These are phyloP conservation scores for Monilinia polystroma DNA, from an alignment of 2,329 filamentous ascomycete genomes.

Conservation along the genomic window DNA sequence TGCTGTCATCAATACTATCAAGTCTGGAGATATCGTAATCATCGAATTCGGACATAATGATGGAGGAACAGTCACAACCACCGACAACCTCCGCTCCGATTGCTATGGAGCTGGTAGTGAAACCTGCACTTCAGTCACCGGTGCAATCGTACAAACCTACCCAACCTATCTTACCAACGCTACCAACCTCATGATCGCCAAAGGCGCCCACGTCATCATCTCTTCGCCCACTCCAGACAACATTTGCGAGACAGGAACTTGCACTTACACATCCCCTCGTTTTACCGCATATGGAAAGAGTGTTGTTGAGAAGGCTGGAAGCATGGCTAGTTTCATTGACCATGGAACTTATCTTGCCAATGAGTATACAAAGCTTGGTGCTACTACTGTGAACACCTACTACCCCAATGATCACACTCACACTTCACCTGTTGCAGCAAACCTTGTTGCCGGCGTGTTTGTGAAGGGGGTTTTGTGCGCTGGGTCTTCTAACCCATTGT, in stretches of 20 bases:
- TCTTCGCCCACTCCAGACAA: slow-evolving; percentile 63
- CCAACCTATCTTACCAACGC: slow-evolving; percentile 37
- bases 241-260: slow-evolving; percentile 56
- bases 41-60: slow-evolving; percentile 68
- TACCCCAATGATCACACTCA: slow-evolving; percentile 62
- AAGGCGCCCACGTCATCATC: slow-evolving; percentile 62
- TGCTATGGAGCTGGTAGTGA: slow-evolving; percentile 51
- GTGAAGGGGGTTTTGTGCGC: slow-evolving; percentile 11
- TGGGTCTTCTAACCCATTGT: slow-evolving; percentile 1
- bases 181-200: slow-evolving; percentile 42
- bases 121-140: slow-evolving; percentile 43
- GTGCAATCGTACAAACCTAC: slow-evolving; percentile 48
- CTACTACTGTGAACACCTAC: slow-evolving; percentile 48
- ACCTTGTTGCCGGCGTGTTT: slow-evolving; percentile 45
- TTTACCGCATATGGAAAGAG: slow-evolving; percentile 57
- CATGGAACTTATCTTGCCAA: slow-evolving; percentile 55
- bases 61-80: slow-evolving; percentile 50
- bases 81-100: slow-evolving; percentile 61
- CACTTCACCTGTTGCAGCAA: slow-evolving; percentile 54
- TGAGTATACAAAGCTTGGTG: slow-evolving; percentile 50
- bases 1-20: slow-evolving; percentile 49
- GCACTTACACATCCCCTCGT: slow-evolving; percentile 47
- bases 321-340: slow-evolving; percentile 53
- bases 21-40: slow-evolving; percentile 49
- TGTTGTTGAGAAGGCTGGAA: slow-evolving; percentile 43